phyloP scores from a whole-genome alignment of 2,329 filamentous ascomycete species.

The Colletotrichum cordylinicola region DNA sequence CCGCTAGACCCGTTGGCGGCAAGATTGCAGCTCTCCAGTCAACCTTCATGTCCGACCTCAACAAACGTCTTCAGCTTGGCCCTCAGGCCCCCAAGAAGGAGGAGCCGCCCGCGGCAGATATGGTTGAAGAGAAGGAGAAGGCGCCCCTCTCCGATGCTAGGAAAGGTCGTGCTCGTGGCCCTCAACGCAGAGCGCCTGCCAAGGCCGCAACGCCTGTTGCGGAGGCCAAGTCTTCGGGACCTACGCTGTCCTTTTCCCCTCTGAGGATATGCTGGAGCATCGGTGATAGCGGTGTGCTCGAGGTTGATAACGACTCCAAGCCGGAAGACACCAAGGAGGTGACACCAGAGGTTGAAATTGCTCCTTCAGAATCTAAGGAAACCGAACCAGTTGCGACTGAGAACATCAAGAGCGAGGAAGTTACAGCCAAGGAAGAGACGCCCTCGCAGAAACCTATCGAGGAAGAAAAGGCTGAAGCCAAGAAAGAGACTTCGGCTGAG shows the following conservation, averaged over 20 bases:
- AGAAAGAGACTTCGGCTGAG: conserved; percentile 2
- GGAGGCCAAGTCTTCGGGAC: conserved; percentile 30
- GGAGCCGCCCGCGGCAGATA: conserved; percentile 22
- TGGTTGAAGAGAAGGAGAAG: conserved; percentile 53
- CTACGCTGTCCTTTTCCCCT: conserved; percentile 51
- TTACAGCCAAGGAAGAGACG: background rate
- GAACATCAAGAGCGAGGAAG: background rate
- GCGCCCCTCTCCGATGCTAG: conserved; percentile 86
- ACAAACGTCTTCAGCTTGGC: conserved; percentile 85
- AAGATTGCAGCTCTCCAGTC: conserved; percentile 93
- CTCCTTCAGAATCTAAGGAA: background rate
- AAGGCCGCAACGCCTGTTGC: conserved; percentile 48
- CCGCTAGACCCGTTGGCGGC: conserved; percentile 76
- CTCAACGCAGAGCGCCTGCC: conserved; percentile 74
- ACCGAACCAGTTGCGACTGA: background rate
- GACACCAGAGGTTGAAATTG: background rate
- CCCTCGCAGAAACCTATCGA: background rate
- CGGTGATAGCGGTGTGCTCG: conserved; percentile 53
- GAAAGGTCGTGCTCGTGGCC: conserved; percentile 88
- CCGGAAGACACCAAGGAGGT: background rate
- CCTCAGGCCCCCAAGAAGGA: conserved; percentile 72
- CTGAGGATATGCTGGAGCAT: conserved; percentile 59
- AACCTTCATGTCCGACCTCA: conserved; percentile 91
- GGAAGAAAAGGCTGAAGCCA: background rate
- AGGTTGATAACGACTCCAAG: conserved; percentile 34